phyloP scores from a whole-genome alignment of 2,329 filamentous ascomycete species.

The Penicillium nordicum region DNA sequence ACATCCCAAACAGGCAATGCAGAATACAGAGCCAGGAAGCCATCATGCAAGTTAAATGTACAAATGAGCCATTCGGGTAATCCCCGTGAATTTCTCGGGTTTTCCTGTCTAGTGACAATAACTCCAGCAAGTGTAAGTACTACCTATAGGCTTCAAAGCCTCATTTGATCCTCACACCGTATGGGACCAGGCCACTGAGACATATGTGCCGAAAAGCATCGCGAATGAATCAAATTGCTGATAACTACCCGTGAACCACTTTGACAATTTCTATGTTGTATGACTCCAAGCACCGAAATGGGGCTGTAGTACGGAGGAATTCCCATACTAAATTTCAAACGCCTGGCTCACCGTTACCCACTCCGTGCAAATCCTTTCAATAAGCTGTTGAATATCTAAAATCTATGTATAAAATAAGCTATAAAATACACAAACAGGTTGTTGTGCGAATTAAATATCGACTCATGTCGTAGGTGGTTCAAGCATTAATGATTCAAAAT shows the following conservation, averaged over 20 bases:
- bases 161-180: neutral
- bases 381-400: no score
- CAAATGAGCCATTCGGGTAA: slow-evolving; percentile 1
- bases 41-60: neutral
- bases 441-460: neutral
- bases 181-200: neutral
- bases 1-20: neutral
- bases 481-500: neutral
- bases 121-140: neutral
- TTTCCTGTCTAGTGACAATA: neutral
- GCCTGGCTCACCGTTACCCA: neutral
- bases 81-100: neutral
- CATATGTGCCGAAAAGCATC: neutral
- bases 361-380: neutral
- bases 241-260: neutral
- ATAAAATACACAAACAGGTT: neutral
- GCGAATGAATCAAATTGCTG: neutral
- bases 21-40: neutral
- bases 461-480: neutral
- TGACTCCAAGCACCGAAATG: neutral
- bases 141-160: neutral
- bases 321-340: neutral
- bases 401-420: neutral
- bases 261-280: neutral
- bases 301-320: neutral